phyloP scores from a whole-genome alignment of 306 rosid species.

The Biancaea sappan region DNA sequence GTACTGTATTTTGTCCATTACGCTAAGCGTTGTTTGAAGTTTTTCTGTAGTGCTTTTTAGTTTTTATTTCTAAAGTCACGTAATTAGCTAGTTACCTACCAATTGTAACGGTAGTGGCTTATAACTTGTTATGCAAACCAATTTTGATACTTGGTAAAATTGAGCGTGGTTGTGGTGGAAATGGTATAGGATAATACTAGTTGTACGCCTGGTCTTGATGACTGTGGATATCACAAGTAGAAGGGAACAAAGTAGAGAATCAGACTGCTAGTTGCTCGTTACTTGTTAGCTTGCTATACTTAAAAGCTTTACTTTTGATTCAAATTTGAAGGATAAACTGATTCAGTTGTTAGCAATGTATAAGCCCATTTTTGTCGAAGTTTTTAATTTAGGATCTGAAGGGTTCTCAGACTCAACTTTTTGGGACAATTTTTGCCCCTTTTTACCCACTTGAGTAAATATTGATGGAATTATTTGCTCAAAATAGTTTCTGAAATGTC shows the following conservation, averaged over 20 bases:
- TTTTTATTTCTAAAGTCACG: background rate
- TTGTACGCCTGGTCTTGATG: constrained; percentile 13
- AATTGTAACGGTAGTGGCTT: background rate
- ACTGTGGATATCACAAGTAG: background rate
- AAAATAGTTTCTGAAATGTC: background rate
- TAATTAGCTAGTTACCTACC: background rate
- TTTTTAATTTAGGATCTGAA: background rate
- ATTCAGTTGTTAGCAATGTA: background rate
- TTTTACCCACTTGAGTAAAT: background rate
- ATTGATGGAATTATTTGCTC: background rate
- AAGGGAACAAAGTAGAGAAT: background rate
- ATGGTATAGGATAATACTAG: background rate
- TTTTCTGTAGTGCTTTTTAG: background rate
- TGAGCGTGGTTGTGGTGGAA: constrained; percentile 26
- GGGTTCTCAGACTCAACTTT: background rate
- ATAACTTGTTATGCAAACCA: background rate
- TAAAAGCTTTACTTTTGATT: background rate
- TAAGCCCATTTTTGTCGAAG: background rate
- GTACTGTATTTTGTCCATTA: background rate
- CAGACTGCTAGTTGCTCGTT: background rate
- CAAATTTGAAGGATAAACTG: background rate
- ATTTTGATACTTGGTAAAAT: background rate
- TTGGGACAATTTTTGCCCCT: background rate
- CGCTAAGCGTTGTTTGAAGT: background rate
- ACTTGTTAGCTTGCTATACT: constrained; percentile 4